Evolutionary conservation across 331 rosid genomes (phyloP).

Genomic region (Rhamnella rubrinervis): DNA sequence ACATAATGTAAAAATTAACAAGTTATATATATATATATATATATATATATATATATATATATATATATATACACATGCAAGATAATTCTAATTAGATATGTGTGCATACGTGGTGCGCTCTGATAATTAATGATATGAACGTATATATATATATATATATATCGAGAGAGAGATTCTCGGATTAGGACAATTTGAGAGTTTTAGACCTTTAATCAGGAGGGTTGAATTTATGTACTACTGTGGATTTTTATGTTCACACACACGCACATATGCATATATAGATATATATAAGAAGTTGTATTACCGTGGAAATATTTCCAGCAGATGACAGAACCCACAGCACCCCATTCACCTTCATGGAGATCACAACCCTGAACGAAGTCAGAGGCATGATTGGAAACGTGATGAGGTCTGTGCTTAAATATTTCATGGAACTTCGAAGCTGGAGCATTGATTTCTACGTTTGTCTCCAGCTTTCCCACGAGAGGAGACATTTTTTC

Average conservation of each 20-base stretch:
- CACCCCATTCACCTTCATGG: constrained; percentile 47
- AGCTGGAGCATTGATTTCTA: constrained; percentile 35
- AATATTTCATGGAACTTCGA: constrained; percentile 26
- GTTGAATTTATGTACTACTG: too few species aligned
- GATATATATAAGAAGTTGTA: not conserved
- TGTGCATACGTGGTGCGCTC: too few species aligned
- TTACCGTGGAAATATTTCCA: constrained; percentile 36
- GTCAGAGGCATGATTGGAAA: constrained; percentile 18
- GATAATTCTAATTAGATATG: too few species aligned
- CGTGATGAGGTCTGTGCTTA: constrained; percentile 31
- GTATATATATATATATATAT: too few species aligned
- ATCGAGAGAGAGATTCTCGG: too few species aligned
- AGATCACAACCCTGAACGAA: constrained; percentile 23
- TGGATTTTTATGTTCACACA: not conserved
- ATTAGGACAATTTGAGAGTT: too few species aligned
- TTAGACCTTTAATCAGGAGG: too few species aligned
- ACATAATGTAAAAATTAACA: not conserved
- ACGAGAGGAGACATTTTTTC: constrained; percentile 2
- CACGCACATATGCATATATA: not conserved
- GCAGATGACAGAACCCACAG: constrained; percentile 29
- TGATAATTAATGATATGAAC: too few species aligned
- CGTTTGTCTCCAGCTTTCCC: constrained; percentile 35
- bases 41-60: too few species aligned
- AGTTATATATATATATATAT: too few species aligned
- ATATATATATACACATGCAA: too few species aligned